A percentile compares a stretch with the other conserved stretches of the same genome.
phyloP scores from a whole-genome alignment of 345 rosid genomes.

The Eucalyptus erythrocorys region DNA sequence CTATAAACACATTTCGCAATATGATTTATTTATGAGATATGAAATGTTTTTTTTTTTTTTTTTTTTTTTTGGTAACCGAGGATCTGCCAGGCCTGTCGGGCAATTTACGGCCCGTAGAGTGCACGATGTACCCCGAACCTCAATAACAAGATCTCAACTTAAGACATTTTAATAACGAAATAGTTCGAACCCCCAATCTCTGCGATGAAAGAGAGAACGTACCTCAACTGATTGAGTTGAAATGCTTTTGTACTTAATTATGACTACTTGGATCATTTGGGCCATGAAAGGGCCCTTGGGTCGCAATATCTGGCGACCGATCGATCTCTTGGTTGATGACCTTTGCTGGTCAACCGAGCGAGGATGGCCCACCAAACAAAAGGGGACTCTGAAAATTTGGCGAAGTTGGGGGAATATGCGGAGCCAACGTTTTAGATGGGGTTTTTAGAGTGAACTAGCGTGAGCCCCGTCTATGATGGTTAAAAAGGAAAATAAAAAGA shows the following conservation, averaged over 20 bases:
- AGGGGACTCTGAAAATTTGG: not conserved
- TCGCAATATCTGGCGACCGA: not conserved
- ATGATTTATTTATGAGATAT: not conserved
- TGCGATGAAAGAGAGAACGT: no score
- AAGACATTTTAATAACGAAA: no score
- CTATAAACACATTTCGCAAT: not conserved
- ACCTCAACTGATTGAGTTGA: no score
- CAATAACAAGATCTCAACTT: no score
- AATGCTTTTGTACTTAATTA: not conserved
- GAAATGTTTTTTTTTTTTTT: not conserved
- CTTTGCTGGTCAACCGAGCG: not conserved
- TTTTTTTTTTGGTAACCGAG: no score
- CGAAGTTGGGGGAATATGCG: not conserved
- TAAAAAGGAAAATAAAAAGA: not conserved
- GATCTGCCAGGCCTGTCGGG: no score
- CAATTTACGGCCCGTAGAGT: no score
- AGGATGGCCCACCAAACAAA: not conserved
- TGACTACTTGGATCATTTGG: not conserved
- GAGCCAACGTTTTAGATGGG: not conserved
- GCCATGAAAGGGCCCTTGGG: not conserved
- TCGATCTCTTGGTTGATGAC: not conserved
- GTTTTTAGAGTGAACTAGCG: not conserved
- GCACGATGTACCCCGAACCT: no score
- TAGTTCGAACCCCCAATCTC: no score
- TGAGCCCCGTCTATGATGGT: accelerated